Percentiles rank a stretch among this genome's conserved stretches.
These are phyloP conservation scores for Hygrocybe coccinea DNA, from an alignment of 768 basidiomycete genomes.

Conservation along the genomic window DNA sequence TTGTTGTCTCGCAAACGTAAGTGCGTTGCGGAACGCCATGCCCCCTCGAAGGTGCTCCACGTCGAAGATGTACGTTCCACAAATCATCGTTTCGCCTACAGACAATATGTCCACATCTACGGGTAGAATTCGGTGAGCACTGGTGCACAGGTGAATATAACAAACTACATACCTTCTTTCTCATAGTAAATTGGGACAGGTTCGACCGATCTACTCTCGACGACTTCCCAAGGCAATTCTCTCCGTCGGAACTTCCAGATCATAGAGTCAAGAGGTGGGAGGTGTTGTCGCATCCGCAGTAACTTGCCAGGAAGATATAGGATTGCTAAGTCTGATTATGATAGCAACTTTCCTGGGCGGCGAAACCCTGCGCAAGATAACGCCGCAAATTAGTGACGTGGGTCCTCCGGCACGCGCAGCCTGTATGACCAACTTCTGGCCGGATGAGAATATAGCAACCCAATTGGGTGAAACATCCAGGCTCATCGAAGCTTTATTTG, in stretches of 20 bases:
- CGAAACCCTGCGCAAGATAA: no score
- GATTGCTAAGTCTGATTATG: no score
- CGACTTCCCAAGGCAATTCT: constrained; percentile 73
- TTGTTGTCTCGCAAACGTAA: constrained; percentile 61
- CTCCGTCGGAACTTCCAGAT: constrained; percentile 50
- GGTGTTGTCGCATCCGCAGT: not conserved
- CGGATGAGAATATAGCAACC: no score
- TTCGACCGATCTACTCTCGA: constrained; percentile 58
- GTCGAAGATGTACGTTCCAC: constrained; percentile 62
- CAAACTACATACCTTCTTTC: constrained; percentile 45
- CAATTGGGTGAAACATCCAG: no score
- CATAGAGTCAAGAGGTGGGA: constrained; percentile 14
- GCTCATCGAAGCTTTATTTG: no score
- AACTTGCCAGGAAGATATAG: no score
- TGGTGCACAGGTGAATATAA: not conserved
- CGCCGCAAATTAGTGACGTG: no score
- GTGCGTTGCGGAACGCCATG: constrained; percentile 46
- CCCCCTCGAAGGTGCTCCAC: constrained; percentile 42
- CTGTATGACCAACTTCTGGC: no score
- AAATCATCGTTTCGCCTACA: constrained; percentile 49
- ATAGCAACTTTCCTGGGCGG: no score
- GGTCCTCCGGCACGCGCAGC: no score
- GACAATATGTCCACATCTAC: constrained; percentile 56
- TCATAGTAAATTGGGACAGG: constrained; percentile 63
- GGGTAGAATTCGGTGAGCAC: constrained; percentile 3